These are phyloP conservation scores for Gastrolobium villosum DNA, from an alignment of 306 rosid genomes.

Conservation along the genomic window DNA sequence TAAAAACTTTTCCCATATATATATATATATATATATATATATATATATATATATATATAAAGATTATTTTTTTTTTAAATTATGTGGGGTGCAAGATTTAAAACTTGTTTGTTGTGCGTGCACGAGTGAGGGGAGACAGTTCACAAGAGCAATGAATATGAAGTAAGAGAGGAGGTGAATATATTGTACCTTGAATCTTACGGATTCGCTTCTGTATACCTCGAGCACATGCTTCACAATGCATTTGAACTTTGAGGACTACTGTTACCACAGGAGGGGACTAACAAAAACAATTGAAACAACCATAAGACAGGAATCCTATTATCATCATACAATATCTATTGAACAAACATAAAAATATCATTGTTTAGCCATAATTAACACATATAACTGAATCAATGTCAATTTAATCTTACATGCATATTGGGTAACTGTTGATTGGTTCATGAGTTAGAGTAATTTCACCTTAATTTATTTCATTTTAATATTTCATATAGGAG, in stretches of 20 bases:
- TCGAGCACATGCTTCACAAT: constrained; percentile 96
- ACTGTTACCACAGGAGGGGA: constrained; percentile 74
- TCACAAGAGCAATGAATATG: constrained; percentile 3
- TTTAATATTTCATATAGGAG: not conserved
- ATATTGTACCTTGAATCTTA: constrained; percentile 78
- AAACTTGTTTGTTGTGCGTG: constrained; percentile 22
- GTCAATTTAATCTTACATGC: not conserved
- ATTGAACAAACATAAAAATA: not conserved
- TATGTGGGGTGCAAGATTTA: not conserved
- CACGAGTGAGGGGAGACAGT: constrained; percentile 24
- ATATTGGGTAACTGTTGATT: not conserved
- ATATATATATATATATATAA: too few relatives aligned
- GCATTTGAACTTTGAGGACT: constrained; percentile 77
- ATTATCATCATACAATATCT: not conserved
- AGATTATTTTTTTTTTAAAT: too few relatives aligned
- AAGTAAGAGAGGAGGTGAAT: constrained; percentile 2
- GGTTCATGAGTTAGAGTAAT: not conserved
- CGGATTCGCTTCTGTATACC: constrained; percentile 74
- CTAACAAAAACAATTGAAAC: constrained; percentile 55
- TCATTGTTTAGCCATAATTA: not conserved
- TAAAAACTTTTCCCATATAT: too few relatives aligned
- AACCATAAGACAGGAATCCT: not conserved
- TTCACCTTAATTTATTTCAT: not conserved
- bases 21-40: too few relatives aligned
- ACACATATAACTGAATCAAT: not conserved